phyloP scores from a whole-genome alignment of 768 basidiomycete species.

The Mycena latifolia region DNA sequence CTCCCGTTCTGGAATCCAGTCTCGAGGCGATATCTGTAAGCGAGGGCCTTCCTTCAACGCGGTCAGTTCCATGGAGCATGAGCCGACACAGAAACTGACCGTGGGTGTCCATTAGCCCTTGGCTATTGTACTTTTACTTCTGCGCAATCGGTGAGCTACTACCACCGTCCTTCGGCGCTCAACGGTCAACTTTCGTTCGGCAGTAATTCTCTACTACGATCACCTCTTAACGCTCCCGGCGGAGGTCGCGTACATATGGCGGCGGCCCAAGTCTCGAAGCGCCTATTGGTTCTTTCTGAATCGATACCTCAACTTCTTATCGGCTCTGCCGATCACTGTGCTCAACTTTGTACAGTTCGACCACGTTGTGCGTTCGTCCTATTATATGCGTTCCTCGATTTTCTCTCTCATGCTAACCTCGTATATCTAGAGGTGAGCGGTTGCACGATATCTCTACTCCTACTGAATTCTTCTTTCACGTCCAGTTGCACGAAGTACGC shows the following conservation, averaged over 20 bases:
- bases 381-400: neutral
- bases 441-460: neutral
- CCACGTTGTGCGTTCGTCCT: conserved; percentile 1
- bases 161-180: no score
- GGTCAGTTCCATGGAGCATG: neutral
- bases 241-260: conserved; percentile 10
- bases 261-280: conserved; percentile 7
- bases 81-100: neutral
- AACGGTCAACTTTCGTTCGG: no score
- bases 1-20: no score
- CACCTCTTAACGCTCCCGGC: neutral
- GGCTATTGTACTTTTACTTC: conserved; percentile 7
- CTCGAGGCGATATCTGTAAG: neutral
- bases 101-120: neutral
- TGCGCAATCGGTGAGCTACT: conserved; percentile 6
- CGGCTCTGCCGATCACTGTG: conserved; percentile 5
- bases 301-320: conserved; percentile 9
- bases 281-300: conserved; percentile 18
- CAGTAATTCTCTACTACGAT: conserved; percentile 12
- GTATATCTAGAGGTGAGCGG: neutral
- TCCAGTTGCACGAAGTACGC: conserved; percentile 4
- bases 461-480: neutral
- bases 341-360: conserved; percentile 12
- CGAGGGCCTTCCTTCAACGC: neutral
- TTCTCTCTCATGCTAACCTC: no score